Evolutionary conservation across 2,329 filamentous ascomycete genomes (phyloP).

Genomic region (Aspergillus sp.): DNA sequence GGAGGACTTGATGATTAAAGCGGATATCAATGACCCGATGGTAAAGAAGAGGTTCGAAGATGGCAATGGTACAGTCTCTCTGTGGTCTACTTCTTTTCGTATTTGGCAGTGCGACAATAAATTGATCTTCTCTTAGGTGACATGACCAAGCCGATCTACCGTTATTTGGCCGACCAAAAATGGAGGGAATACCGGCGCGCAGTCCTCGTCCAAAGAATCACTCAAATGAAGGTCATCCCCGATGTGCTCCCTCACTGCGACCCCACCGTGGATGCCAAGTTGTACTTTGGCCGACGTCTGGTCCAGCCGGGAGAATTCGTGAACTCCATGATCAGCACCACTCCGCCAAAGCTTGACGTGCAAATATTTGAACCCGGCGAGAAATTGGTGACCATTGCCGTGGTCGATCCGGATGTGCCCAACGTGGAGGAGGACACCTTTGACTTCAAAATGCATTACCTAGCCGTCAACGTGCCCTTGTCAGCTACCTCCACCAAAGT

Average conservation of each 20-base stretch:
- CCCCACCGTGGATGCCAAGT: conserved; percentile 67
- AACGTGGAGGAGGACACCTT: conserved; percentile 67
- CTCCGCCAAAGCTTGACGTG: conserved; percentile 65
- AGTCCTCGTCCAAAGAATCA: conserved; percentile 74
- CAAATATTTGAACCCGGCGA: conserved; percentile 77
- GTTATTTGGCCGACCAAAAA: conserved; percentile 74
- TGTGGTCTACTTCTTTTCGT: no score
- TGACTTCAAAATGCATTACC: conserved; percentile 73
- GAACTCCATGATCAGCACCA: conserved; percentile 63
- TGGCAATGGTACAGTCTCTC: conserved; percentile 56
- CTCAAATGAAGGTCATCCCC: conserved; percentile 77
- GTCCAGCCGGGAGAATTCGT: conserved; percentile 72
- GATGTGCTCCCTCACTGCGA: conserved; percentile 77
- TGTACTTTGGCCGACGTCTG: conserved; percentile 66
- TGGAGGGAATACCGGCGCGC: conserved; percentile 78
- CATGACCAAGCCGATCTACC: conserved; percentile 95
- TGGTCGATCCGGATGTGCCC: conserved; percentile 87
- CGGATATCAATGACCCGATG: conserved; percentile 88
- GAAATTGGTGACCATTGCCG: conserved; percentile 72
- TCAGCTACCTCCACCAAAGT: conserved; percentile 54
- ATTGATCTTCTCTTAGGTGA: conserved; percentile 52
- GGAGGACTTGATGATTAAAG: conserved; percentile 74
- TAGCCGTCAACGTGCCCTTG: conserved; percentile 66
- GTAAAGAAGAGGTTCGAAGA: conserved; percentile 95
- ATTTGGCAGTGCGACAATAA: background rate